Base-by-base conservation (phyloP, 257 asterid species). In the Solanum appendiculatum region DNA sequence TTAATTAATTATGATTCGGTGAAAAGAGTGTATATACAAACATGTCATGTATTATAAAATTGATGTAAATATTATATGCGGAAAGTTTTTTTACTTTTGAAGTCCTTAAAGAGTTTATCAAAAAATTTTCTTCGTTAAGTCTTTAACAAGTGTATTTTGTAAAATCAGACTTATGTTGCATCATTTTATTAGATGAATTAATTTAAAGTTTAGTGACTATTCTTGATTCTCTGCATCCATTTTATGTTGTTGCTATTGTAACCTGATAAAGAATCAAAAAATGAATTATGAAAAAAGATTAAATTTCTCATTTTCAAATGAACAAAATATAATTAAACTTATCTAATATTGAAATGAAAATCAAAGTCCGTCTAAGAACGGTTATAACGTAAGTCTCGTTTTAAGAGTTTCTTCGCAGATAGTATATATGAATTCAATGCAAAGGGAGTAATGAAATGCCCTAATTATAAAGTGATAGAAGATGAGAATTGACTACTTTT, bases 311-410 rank as follows among this genome's bases (percentile, higher is more conserved):
- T 64, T 64, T 58, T 64, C 2, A 0, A 64, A 25, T 64, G 18
- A 13, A 25, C 34, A 12, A 64, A 63, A 63, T 25, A 25, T 25
- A 63, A 63, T 12, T 4, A 1, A 63, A 25, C 1, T 25, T 10
- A 10, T 63, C 3, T 23, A n/a, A 25, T 12, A n/a, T 3, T 63
- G 21, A 63, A 63, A 63, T 63, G 16, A 63, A 63, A 25, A 29
- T 64, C 72, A 64, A 56, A 56, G 10, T 20, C 5, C 1, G 58
- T 0, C 58, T 51, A 51, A 15, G 1, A 51, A 51, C 5, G 3
- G 0, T 15, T 51, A 51, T 51, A 1, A 0, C n/a, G 0, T 18
- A 54, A 18, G n/a, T 54, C 11, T 6, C n/a, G 0, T 0, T 25
- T 63, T 25, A 3, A 7, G 1, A 63, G 54, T 25, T 27, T 14